Base-by-base conservation (phyloP, 345 rosid genomes). In the Salix exigua region DNA sequence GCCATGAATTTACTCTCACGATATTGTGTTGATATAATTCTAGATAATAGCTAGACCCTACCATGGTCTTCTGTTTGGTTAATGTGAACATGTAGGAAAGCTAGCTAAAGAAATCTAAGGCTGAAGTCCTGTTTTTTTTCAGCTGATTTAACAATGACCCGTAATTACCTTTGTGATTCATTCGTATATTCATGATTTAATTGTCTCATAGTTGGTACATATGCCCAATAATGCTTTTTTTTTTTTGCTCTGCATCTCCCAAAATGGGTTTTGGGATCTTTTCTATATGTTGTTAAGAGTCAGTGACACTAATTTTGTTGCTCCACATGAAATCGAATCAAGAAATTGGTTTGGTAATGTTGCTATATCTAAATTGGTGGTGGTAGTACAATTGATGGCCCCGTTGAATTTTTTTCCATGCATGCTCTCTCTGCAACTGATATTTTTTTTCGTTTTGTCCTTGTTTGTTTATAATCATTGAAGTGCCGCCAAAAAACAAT, bases 401-500 rank as follows among this genome's bases (percentile, higher is more conserved):
- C 68, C 61, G 21, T 23, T 55, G 23, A 31, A n/a, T 18, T n/a
- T 12, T 17, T 30, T 73, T 68, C 3, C 10, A 30, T 12, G 5
- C n/a, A 71, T 21, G 23, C 66, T 70, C 28, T 23, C 69, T 6
- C 21, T 2, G 48, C 70, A 5, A 70, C 68, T 63, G 38, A 14
- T 67, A 26, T 58, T 38, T 23, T 30, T 37, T 18, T 75, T 70
- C 6, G 35, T 26, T 67, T 19, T 13, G 21, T 64, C 33, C 33
- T 38, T 35, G 28, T 38, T 79, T 53, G 31, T 63, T 28, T 17
- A 11, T 61, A 68, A 81, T 70, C 79, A 66, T 77, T 80, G 62
- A 46, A 95, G 98, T 93, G 99, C 82, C 98, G 96, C 14, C 96
- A 93, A 88, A 89, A 85, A 78, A 91, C 90, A 30, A 74, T 66